A percentile compares a stretch with the other conserved stretches of the same genome.
Conservation (phyloP, 805 yeast species). For the Candida yuanshanica region DNA sequence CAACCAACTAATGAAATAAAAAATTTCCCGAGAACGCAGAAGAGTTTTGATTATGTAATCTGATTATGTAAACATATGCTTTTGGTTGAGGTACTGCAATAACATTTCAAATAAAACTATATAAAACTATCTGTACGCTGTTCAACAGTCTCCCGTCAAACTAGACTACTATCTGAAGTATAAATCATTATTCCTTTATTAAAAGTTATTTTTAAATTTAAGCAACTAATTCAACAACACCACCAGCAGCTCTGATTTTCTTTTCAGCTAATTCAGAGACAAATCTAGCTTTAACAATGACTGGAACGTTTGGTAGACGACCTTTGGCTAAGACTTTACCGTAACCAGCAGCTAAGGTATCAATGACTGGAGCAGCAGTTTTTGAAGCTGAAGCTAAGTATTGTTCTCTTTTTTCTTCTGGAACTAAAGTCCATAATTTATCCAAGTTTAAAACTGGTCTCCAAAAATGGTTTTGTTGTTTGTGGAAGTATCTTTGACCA, state of each 20-base stretch:
- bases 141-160: too few species aligned
- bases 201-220: conserved; percentile 35
- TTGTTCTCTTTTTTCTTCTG: conserved; percentile 90
- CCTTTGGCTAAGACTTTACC: conserved; percentile 99
- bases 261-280: conserved; percentile 99
- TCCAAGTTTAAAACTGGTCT: conserved; percentile 96
- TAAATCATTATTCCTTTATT: conserved; percentile 1
- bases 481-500: conserved; percentile 99
- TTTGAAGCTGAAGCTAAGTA: conserved; percentile 79
- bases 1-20: too few species aligned
- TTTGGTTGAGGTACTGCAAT: neutral
- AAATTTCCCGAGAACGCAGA: too few species aligned
- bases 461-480: conserved; percentile 93
- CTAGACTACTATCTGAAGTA: too few species aligned
- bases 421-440: conserved; percentile 96
- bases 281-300: conserved; percentile 98
- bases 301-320: conserved; percentile 95
- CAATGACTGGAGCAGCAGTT: conserved; percentile 97
- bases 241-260: conserved; percentile 99
- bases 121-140: neutral
- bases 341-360: conserved; percentile 99
- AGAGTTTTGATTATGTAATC: too few species aligned
- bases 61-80: too few species aligned
- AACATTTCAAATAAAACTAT: too few species aligned
- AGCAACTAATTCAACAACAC: conserved; percentile 99